Percentiles rank a stretch among this genome's conserved stretches.
phyloP scores from a whole-genome alignment of 2,329 filamentous ascomycete species.

The Chaetomiaceae sp. region DNA sequence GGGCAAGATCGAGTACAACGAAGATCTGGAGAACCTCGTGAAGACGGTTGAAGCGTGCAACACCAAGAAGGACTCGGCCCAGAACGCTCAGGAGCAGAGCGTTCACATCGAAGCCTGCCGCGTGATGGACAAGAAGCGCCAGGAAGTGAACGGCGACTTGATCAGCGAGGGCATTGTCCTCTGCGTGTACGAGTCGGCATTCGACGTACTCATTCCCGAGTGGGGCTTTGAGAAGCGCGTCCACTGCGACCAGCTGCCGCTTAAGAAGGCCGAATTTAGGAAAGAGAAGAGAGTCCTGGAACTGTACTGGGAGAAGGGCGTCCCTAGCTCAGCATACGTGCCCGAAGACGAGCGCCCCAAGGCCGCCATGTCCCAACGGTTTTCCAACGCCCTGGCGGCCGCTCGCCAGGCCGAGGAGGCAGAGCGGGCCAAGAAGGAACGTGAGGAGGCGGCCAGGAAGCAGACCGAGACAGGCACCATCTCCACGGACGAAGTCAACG shows the following conservation, averaged over 20 bases:
- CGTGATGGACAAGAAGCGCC: slow-evolving; percentile 86
- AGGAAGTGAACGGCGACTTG: slow-evolving; percentile 82
- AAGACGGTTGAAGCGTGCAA: slow-evolving; percentile 97
- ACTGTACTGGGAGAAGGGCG: slow-evolving; percentile 99
- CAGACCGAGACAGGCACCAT: slow-evolving; percentile 94
- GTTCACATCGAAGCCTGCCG: slow-evolving; percentile 98
- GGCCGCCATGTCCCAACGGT: slow-evolving; percentile 66
- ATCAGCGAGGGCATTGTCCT: slow-evolving; percentile 95
- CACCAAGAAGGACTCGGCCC: slow-evolving; percentile 97
- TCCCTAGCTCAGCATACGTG: slow-evolving; percentile 91
- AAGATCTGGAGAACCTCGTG: slow-evolving; percentile 80
- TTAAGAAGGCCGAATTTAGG: slow-evolving; percentile 99
- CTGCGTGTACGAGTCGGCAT: slow-evolving; percentile 96
- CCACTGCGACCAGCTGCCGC: slow-evolving; percentile 93
- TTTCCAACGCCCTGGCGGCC: slow-evolving; percentile 69
- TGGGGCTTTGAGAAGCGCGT: slow-evolving; percentile 99
- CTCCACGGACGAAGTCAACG: slow-evolving; percentile 86
- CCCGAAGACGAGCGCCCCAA: slow-evolving; percentile 96
- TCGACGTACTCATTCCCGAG: slow-evolving; percentile 95
- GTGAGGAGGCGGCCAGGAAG: slow-evolving; percentile 85
- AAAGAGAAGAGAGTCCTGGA: slow-evolving; percentile 93
- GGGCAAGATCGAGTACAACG: slow-evolving; percentile 75
- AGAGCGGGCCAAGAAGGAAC: slow-evolving; percentile 75
- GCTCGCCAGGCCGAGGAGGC: slow-evolving; percentile 78
- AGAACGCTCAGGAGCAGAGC: slow-evolving; percentile 96